Evolutionary conservation across 352 stramenopile species (phyloP).

Genomic region (Phytophthora europaea): DNA sequence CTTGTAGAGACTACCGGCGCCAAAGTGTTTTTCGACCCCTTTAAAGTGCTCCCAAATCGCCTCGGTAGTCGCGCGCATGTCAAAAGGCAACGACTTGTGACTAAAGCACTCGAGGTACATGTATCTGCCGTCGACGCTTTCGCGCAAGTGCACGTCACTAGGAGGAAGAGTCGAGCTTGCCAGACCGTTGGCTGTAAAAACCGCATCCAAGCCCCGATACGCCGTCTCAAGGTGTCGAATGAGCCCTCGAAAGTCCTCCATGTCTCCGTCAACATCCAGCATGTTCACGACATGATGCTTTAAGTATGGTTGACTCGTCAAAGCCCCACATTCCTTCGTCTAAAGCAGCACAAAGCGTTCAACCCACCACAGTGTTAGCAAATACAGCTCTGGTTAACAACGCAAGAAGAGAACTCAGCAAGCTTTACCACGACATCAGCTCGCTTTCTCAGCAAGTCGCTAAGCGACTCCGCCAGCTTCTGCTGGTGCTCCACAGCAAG

Average conservation of each 20-base stretch:
- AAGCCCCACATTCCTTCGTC: background rate
- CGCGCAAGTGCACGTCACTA: background rate
- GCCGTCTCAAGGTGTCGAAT: background rate
- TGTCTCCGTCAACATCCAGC: background rate
- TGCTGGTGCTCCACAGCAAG: background rate
- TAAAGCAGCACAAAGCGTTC: background rate
- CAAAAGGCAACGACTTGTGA: background rate
- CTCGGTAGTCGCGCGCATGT: background rate
- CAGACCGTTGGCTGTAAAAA: background rate
- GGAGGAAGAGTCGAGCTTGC: background rate
- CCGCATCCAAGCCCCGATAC: conserved; percentile 1
- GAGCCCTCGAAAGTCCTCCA: background rate
- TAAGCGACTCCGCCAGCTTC: background rate
- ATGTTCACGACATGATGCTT: background rate
- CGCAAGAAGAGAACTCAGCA: background rate
- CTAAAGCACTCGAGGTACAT: conserved; percentile 2
- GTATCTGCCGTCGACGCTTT: background rate
- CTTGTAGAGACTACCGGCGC: background rate
- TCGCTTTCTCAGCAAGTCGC: background rate
- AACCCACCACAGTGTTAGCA: background rate
- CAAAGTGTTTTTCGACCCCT: background rate
- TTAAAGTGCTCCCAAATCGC: background rate
- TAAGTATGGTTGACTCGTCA: background rate
- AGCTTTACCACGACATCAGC: background rate
- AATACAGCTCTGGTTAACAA: background rate